Evolutionary conservation across 768 basidiomycete genomes (phyloP).

Genomic region (Podaxis mareebaensis): DNA sequence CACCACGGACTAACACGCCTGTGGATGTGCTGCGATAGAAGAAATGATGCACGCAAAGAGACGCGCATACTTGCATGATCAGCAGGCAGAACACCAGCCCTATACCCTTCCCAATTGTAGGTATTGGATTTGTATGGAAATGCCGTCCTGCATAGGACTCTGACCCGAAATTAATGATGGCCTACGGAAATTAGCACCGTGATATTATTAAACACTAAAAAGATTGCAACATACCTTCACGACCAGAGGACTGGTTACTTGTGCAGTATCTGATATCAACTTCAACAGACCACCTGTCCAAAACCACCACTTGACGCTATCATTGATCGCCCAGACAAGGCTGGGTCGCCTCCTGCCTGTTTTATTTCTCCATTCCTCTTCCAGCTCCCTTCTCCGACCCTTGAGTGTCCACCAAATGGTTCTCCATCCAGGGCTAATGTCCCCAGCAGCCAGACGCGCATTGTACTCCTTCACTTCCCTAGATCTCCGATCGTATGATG

Average conservation of each 20-base stretch:
- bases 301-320: constrained; percentile 76
- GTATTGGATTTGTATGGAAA: constrained; percentile 33
- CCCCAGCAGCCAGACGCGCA: constrained; percentile 60
- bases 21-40: constrained; percentile 75
- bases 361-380: constrained; percentile 63
- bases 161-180: constrained; percentile 69
- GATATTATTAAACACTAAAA: not conserved
- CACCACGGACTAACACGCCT: constrained; percentile 81
- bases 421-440: constrained; percentile 56
- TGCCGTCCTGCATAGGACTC: constrained; percentile 56
- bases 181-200: constrained; percentile 35
- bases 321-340: constrained; percentile 69
- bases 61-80: constrained; percentile 63
- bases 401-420: constrained; percentile 61
- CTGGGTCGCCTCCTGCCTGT: constrained; percentile 67
- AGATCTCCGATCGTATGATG: constrained; percentile 61
- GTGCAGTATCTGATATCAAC: constrained; percentile 68
- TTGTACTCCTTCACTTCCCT: constrained; percentile 71
- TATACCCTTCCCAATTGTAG: constrained; percentile 57
- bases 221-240: constrained; percentile 62
- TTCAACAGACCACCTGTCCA: constrained; percentile 69
- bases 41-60: constrained; percentile 76
- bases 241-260: constrained; percentile 73
- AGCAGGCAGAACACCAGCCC: constrained; percentile 75
- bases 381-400: constrained; percentile 51